Conservation (phyloP, 2,329 filamentous ascomycete genomes). For the Hysterium pulicare region DNA sequence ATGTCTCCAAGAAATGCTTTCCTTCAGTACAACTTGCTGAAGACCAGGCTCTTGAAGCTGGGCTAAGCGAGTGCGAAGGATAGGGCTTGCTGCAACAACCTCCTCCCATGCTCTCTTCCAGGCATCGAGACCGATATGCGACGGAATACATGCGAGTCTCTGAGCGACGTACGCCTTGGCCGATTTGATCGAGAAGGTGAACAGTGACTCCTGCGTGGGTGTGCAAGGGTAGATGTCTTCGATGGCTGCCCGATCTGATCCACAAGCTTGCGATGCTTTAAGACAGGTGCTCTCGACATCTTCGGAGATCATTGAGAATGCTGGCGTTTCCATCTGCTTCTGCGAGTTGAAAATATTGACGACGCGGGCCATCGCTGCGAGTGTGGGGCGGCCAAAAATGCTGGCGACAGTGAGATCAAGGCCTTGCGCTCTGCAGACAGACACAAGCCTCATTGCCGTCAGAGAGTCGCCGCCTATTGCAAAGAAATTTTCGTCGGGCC, state of each 20-base stretch:
- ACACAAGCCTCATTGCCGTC: conserved; percentile 59
- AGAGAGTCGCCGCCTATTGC: conserved; percentile 60
- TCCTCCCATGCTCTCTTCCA: conserved; percentile 38
- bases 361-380: conserved; percentile 46
- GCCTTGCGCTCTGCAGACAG: conserved; percentile 49
- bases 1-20: conserved; percentile 27
- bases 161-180: conserved; percentile 39
- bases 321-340: conserved; percentile 19
- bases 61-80: conserved; percentile 41
- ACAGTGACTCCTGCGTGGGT: conserved; percentile 40
- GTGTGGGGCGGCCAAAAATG: conserved; percentile 50
- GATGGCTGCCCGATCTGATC: conserved; percentile 18
- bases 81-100: conserved; percentile 26
- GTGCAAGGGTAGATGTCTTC: conserved; percentile 44
- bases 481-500: conserved; percentile 59
- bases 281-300: conserved; percentile 30
- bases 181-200: conserved; percentile 39
- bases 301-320: conserved; percentile 31
- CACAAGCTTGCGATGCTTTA: conserved; percentile 39
- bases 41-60: conserved; percentile 36
- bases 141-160: conserved; percentile 28
- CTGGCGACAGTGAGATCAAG: conserved; percentile 53
- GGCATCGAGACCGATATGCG: conserved; percentile 25
- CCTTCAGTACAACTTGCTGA: conserved; percentile 37
- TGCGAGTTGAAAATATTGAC: conserved; percentile 19